Evolutionary conservation across 2,329 filamentous ascomycete species (phyloP), one percentile per base, ranked within the genome.

Genomic region (Clonostachys byssicola): DNA sequence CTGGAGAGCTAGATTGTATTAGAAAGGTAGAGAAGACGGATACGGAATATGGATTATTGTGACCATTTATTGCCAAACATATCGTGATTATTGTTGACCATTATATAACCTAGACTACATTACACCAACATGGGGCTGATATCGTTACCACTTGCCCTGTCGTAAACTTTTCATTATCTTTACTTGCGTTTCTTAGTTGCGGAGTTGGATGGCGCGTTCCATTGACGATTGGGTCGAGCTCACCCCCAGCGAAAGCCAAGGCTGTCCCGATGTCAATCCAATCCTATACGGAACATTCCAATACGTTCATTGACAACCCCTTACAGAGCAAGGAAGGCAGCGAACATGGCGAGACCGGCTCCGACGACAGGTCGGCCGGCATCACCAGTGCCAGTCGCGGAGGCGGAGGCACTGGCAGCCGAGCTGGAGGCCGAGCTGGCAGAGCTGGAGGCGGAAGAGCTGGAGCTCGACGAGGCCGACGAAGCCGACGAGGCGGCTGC

Each of bases 261-360:
- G 40, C 18, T 13, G 30, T 12, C 7, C 17, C 13, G 12, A n/a
- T 42, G 40, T 23, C 12, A 42, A 23, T 13, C 17, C 40, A 42
- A 42, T 18, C 18, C 16, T 13, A 42, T 42, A 42, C 14, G 12
- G 13, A 42, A 20, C 30, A 42, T 20, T 42, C 18, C 40, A 13
- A 23, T 18, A n/a, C 16, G 9, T 16, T 40, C 16, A 18, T 14
- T 40, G 18, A 10, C 10, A 18, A 9, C 12, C 12, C 40, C 16
- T 48, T 48, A 51, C 40, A 51, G 43, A 41, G 46, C 49, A 18
- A 44, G 36, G 23, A 45, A 23, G 30, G 41, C 46, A 18, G 49
- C 49, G 18, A 51, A 6, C 65, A 54, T 17, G 64, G 54, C 49
- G 3, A 42, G 44, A 20, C 39, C 46, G 7, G 46, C 39, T 35